Base-by-base conservation (phyloP, 1,284 basidiomycete genomes). In the Testicularia cyperi region DNA sequence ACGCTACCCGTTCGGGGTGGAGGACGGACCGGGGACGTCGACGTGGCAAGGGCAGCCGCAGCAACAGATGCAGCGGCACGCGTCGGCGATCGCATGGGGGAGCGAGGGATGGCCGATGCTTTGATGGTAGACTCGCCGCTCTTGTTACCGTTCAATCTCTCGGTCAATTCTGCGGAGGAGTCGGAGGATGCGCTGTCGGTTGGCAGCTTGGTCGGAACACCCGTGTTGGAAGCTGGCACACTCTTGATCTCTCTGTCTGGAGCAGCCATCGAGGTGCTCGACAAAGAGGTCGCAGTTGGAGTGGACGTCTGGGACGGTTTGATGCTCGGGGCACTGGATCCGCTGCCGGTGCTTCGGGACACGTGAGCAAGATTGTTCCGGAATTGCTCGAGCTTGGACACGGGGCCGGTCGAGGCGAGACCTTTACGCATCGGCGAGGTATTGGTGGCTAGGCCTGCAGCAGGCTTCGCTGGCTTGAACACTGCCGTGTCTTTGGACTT, bases 91-190 rank as follows among this genome's bases (percentile, higher is more conserved):
- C 57, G 46, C 14, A 41, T 28, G n/a, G 57, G 57, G 20, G 57
- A 61, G 3, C 57, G 57, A 14, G 57, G 57, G 21, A 51, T 61
- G n/a, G 57, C 51, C 7, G 57, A 54, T 18, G 43, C 51, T 37
- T 61, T 61, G 57, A 61, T 54, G 23, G 57, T 61, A 7, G 57
- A 61, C 22, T 54, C 57, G 23, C 43, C 39, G 30, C 57, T 61
- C 36, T 43, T 49, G 39, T 27, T 44, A 18, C 37, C 42, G 6
- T 27, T 37, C 14, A 51, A 31, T 43, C 46, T 54, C 34, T 61
- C 45, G 2, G 49, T 54, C 38, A 45, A 44, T 20, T 61, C 57
- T n/a, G 46, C 48, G 28, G 42, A 32, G 13, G 51, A 49, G 14
- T 61, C 57, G n/a, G 51, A 61, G 10, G 27, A 43, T 21, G 44